Conservation (phyloP, 306 rosid species). For the Medicago ruthenica region DNA sequence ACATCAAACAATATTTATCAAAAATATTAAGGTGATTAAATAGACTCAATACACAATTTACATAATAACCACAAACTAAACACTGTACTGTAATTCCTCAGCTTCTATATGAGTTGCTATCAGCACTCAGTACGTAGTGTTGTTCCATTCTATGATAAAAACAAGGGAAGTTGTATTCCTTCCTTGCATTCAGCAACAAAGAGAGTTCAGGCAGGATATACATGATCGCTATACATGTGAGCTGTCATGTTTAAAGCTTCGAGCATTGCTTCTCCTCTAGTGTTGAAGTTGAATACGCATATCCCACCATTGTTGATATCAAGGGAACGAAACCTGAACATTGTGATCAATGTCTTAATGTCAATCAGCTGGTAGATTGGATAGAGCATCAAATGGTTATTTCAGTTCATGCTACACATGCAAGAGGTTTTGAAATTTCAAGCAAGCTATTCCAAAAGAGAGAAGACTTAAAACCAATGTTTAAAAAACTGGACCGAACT, state of each 20-base stretch:
- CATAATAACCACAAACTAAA: background rate
- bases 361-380: conserved; percentile 21
- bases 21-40: conserved; percentile 13
- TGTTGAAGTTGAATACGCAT: conserved; percentile 71
- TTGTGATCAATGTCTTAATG: conserved; percentile 36
- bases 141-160: background rate
- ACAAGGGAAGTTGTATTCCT: background rate
- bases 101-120: conserved; percentile 3
- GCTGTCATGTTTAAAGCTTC: conserved; percentile 71
- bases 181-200: conserved; percentile 2
- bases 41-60: background rate
- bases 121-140: background rate
- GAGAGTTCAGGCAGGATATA: conserved; percentile 59
- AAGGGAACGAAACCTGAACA: conserved; percentile 70
- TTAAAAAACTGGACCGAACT: too few species aligned
- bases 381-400: background rate
- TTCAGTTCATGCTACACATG: conserved; percentile 18
- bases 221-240: conserved; percentile 74
- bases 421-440: conserved; percentile 34
- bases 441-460: conserved; percentile 1
- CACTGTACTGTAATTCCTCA: background rate
- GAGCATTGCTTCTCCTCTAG: conserved; percentile 81
- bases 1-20: conserved; percentile 22
- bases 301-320: conserved; percentile 77
- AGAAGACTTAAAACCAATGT: too few species aligned